Conservation (phyloP, 129 eudicot genomes). For the Logfia minima region DNA sequence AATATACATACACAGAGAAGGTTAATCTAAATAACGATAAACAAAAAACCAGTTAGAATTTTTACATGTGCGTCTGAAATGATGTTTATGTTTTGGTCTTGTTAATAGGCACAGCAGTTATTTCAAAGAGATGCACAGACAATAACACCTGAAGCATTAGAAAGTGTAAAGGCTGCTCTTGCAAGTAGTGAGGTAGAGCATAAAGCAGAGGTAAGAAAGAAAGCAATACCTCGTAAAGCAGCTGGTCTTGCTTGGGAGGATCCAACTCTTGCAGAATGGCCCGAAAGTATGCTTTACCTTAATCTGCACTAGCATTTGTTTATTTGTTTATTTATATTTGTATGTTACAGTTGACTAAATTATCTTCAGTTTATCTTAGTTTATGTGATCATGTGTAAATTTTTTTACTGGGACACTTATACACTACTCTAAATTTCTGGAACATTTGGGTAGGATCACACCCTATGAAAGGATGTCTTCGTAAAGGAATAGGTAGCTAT, state of each 20-base stretch:
- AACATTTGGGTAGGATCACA: not conserved
- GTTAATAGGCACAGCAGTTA: conserved; percentile 75
- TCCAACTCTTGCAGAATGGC: conserved; percentile 98
- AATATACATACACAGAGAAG: not conserved
- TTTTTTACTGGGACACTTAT: conserved; percentile 3
- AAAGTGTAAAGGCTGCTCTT: conserved; percentile 94
- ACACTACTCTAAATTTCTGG: not conserved
- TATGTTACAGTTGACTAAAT: not conserved
- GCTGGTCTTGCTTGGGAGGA: conserved; percentile 97
- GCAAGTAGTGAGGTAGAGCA: conserved; percentile 92
- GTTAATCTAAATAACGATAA: too few relatives aligned
- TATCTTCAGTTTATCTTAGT: not conserved
- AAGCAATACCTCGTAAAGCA: conserved; percentile 89
- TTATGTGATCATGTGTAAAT: conserved; percentile 1
- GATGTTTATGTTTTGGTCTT: not conserved
- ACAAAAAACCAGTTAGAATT: too few relatives aligned
- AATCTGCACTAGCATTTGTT: not conserved
- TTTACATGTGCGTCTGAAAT: not conserved
- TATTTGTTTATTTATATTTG: too few relatives aligned
- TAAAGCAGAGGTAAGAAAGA: conserved; percentile 88
- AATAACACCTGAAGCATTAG: conserved; percentile 90
- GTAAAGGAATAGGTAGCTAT: not conserved
- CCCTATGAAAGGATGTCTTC: not conserved
- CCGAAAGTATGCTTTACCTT: conserved; percentile 61
- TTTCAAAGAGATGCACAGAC: conserved; percentile 93